These are phyloP conservation scores for Sordariomycetes sp. DNA, from an alignment of 2,329 filamentous ascomycete species.

Conservation along the genomic window DNA sequence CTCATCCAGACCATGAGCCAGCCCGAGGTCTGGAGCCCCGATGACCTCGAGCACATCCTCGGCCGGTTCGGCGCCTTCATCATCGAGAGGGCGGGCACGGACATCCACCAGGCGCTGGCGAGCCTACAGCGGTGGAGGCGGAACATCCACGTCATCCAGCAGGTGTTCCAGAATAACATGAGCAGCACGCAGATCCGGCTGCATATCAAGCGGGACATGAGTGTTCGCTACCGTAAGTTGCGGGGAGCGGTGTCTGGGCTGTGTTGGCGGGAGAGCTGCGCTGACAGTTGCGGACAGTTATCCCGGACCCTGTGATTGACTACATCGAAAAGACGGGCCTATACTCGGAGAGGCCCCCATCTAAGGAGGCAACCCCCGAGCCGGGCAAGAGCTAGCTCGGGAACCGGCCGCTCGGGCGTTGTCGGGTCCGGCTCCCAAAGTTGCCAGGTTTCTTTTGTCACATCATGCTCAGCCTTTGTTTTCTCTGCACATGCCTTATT, in stretches of 20 bases:
- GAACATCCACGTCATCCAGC: constrained; percentile 79
- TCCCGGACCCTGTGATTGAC: constrained; percentile 62
- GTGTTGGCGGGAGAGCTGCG: neutral
- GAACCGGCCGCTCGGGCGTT: neutral
- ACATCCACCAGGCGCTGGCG: constrained; percentile 80
- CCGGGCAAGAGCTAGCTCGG: neutral
- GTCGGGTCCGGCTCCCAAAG: neutral
- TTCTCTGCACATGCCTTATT: neutral
- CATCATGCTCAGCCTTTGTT: neutral
- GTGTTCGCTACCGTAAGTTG: constrained; percentile 53
- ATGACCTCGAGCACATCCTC: constrained; percentile 81
- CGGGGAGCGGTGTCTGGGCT: neutral
- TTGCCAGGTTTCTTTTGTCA: neutral
- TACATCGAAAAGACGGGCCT: constrained; percentile 61
- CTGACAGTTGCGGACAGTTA: constrained; percentile 13
- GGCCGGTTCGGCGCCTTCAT: constrained; percentile 76
- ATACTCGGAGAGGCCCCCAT: constrained; percentile 39
- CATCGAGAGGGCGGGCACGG: constrained; percentile 78
- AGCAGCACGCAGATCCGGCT: constrained; percentile 75
- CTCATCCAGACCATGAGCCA: constrained; percentile 64
- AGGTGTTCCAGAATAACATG: constrained; percentile 74
- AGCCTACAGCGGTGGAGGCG: constrained; percentile 72
- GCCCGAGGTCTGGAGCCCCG: constrained; percentile 68
- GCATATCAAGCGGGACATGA: constrained; percentile 70
- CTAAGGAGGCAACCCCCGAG: neutral